Evolutionary conservation across 305 asterid genomes (phyloP).

Genomic region (Fraxinus paxiana): DNA sequence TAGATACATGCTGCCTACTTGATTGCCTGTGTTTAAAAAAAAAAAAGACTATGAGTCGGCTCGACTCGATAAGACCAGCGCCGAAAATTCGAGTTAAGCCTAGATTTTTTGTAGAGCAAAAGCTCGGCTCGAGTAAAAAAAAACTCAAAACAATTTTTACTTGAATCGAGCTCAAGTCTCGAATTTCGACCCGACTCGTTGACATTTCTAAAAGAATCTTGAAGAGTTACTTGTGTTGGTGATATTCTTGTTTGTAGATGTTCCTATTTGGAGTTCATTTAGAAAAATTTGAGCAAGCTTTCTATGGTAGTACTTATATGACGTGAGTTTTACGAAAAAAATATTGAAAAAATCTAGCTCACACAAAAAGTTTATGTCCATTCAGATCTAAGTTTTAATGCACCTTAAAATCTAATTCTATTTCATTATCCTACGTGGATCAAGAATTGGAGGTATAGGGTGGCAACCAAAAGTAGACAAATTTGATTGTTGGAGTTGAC

Average conservation of each 20-base stretch:
- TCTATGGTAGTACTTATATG: not conserved
- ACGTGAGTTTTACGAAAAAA: not conserved
- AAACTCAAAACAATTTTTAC: too few relatives aligned
- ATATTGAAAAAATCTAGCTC: not conserved
- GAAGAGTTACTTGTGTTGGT: not conserved
- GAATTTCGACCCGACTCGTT: too few relatives aligned
- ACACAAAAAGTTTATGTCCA: not conserved
- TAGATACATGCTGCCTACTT: not conserved
- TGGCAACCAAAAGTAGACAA: not conserved
- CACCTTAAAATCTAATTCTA: not conserved
- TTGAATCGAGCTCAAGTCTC: too few relatives aligned
- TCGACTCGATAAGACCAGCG: too few relatives aligned
- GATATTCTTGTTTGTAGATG: not conserved
- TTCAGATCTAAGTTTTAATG: not conserved
- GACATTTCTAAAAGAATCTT: not conserved
- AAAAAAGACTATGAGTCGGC: too few relatives aligned
- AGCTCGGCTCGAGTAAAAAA: too few relatives aligned
- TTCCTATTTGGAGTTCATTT: not conserved
- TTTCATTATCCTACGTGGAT: too few relatives aligned
- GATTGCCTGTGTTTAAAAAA: too few relatives aligned
- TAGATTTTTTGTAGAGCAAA: too few relatives aligned
- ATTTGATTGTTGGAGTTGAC: not conserved
- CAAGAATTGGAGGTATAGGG: not conserved
- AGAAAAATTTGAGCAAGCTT: too few relatives aligned
- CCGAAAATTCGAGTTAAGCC: too few relatives aligned